Evolutionary conservation across 106 monocot genomes (phyloP), one percentile per base, ranked within the genome.

Genomic region (Dioscorea zingiberensis): DNA sequence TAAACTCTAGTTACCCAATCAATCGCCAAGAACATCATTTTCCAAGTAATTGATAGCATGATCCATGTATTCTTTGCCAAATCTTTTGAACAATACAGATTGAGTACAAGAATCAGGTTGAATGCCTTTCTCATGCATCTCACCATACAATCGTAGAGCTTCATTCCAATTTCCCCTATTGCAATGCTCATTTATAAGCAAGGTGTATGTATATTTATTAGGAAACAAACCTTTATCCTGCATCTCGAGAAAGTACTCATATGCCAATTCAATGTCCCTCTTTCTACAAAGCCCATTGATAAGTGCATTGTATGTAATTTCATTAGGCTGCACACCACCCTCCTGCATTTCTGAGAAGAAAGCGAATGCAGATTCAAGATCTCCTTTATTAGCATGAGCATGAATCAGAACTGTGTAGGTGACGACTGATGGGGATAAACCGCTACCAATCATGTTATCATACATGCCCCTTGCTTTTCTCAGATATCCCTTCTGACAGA

Each of bases 381-480:
- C 55, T 19, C 90, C 90, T 47, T 64, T 73, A 25, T 65, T 82
- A 23, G 82, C 82, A 71, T 78, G 64, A 11, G 87, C 86, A 78
- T 94, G 90, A 63, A 90, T 81, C 32, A 87, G 71, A 29, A 94
- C 63, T 18, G 94, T 94, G 67, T 87, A 94, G 25, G 94, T 94
- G 28, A 90, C 90, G 19, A 87, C 80, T 11, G 87, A 90, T 10
- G 94, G 90, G 25, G 30, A 68, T 29, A 90, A 53, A 49, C 73
- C 81, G 23, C 26, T 65, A 27, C 61, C 21, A 48, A 80, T 32
- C 94, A 94, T 94, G 29, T 48, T 59, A 56, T 78, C 44, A 67
- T 82, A 85, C 21, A 71, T 29, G 0, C 57, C 71, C 27, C 53
- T 76, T 73, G 82, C 80, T 29, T 84, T 63, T 55, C 72, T 75